A percentile compares a stretch with the other conserved stretches of the same genome.
phyloP scores from a whole-genome alignment of 75 land plant genomes.

The Azolla pinnata region DNA sequence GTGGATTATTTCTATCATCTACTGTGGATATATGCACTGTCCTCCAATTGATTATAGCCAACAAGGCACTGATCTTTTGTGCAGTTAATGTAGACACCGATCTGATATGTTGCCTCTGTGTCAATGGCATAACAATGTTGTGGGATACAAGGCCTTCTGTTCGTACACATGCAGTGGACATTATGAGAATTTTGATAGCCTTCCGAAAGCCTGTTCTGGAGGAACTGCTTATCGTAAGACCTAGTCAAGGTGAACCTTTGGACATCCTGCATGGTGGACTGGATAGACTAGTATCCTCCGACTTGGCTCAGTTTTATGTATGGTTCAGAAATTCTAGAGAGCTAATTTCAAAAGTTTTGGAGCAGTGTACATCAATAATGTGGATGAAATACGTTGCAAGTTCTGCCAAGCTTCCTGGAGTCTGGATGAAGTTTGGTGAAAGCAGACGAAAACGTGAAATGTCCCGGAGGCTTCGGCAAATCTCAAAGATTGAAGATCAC shows the following conservation, averaged over 20 bases:
- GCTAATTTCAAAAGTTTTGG: slow-evolving; percentile 53
- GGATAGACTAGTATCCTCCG: slow-evolving; percentile 61
- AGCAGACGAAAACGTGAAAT: slow-evolving; percentile 72
- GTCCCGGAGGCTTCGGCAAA: slow-evolving; percentile 49
- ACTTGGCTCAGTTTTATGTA: slow-evolving; percentile 41
- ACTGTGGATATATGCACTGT: slow-evolving; percentile 58
- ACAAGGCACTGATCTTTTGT: slow-evolving; percentile 75
- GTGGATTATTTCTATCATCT: slow-evolving; percentile 17
- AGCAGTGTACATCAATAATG: slow-evolving; percentile 69
- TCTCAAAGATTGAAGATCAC: slow-evolving; percentile 39
- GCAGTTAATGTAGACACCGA: slow-evolving; percentile 82
- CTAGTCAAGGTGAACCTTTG: slow-evolving; percentile 52
- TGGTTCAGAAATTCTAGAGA: slow-evolving; percentile 72
- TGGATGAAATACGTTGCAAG: slow-evolving; percentile 76
- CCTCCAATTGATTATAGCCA: slow-evolving; percentile 78
- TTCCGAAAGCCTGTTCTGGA: slow-evolving; percentile 74
- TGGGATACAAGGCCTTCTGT: slow-evolving; percentile 50
- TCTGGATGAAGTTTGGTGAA: slow-evolving; percentile 71
- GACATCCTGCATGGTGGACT: slow-evolving; percentile 95
- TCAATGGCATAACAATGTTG: slow-evolving; percentile 71
- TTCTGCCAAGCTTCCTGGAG: slow-evolving; percentile 76
- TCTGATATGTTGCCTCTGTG: slow-evolving; percentile 66
- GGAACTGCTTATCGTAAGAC: slow-evolving; percentile 77
- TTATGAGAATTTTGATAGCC: slow-evolving; percentile 63
- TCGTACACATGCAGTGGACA: slow-evolving; percentile 51